Percentiles rank a stretch among this genome's conserved stretches.
These are phyloP conservation scores for Mycena belliarum DNA, from an alignment of 768 basidiomycete species.

Conservation along the genomic window DNA sequence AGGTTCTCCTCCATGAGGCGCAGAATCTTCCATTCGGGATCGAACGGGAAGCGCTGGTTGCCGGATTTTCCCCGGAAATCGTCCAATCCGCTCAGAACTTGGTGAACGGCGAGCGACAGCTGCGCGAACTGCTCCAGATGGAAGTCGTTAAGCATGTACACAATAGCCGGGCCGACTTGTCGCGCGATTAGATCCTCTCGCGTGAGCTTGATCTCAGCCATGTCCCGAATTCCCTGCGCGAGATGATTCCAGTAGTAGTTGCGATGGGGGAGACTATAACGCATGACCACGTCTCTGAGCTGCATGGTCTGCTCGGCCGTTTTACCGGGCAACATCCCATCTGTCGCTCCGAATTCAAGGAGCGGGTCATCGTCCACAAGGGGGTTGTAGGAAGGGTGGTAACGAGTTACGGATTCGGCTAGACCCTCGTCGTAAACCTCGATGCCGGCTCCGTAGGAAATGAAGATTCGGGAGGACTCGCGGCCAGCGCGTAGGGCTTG, in stretches of 20 bases:
- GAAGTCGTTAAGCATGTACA: background rate
- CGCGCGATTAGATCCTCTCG: background rate
- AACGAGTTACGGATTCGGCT: background rate
- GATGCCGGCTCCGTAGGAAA: background rate
- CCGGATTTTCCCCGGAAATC: background rate
- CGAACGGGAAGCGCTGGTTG: background rate
- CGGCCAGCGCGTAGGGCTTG: background rate
- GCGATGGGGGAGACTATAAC: background rate
- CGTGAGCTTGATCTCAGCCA: fast-evolving
- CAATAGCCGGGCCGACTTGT: background rate
- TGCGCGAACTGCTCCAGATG: background rate
- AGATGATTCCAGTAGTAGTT: background rate
- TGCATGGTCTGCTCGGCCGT: background rate
- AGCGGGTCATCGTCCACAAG: conserved; percentile 2
- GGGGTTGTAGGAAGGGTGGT: background rate
- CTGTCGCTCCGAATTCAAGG: no score
- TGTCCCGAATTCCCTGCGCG: background rate
- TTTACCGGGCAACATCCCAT: background rate
- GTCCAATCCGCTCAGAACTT: background rate
- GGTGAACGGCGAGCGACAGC: background rate
- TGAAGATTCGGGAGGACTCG: background rate
- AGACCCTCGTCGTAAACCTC: background rate
- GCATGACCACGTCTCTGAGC: conserved; percentile 1
- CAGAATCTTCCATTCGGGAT: background rate
- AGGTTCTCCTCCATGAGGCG: no score